Base-by-base conservation (phyloP, 108 stramenopile genomes). In the Seminavis robusta region DNA sequence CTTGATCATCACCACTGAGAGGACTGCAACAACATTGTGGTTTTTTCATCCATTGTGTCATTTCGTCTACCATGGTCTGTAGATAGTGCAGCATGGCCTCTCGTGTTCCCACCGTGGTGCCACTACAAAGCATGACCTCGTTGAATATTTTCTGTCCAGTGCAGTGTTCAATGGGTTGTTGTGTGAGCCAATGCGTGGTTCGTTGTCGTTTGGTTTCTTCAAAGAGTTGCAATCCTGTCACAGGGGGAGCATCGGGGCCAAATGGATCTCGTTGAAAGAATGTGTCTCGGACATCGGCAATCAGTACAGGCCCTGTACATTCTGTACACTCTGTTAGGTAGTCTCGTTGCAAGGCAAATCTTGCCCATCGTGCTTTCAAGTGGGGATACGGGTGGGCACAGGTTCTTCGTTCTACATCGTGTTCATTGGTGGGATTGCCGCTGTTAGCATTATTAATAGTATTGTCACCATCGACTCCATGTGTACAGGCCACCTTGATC, bases 251-350 rank as follows among this genome's bases (percentile, higher is more conserved):
- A 3, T 76, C 81, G 4, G 59, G 42, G 20, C 63, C 83, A 53
- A 89, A 89, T 11, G 88, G 88, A 74, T 89, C 79, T n/a, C 42
- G 23, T 42, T 88, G 87, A 45, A 88, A 88, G 40, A 68, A 66
- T 4, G 77, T 57, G 60, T 89, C 88, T 17, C 83, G 41, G 8
- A 80, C 76, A 55, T 89, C 88, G 1, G 73, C 76, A 8, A 80
- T 51, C 36, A 90, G 51, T 1, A 90, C 77, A 3, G 84, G 84
- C 33, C 84, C 88, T 13, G 84, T 85, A 52, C 88, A 90, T 1
- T 48, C 39, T 2, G 55, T 47, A 47, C 88, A 90, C 21, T 86
- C 72, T 13, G 60, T 30, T 43, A 90, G 47, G 61, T 63, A 86
- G 49, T 90, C 82, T 50, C 74, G 61, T 27, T 62, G 58, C 16